A percentile compares a stretch with the other conserved stretches of the same genome.
phyloP scores from a whole-genome alignment of 176 grass and related monocot genomes.

The Secale cereale region DNA sequence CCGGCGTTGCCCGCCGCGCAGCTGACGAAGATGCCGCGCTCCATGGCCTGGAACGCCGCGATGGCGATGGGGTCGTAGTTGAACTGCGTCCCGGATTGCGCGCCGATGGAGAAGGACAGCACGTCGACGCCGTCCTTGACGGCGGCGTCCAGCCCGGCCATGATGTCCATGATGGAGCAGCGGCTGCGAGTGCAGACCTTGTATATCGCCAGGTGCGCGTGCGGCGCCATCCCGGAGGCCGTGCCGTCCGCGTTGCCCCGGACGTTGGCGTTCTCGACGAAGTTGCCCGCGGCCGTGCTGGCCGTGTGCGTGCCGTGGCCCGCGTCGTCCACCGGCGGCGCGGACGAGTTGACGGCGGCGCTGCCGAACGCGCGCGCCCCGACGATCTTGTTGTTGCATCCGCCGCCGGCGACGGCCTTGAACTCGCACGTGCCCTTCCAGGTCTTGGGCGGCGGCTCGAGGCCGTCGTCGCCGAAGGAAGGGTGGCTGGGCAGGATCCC shows the following conservation, averaged over 20 bases:
- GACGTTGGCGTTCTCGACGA: conserved; percentile 68
- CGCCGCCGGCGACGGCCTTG: conserved; percentile 34
- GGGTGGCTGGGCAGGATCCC: conserved; percentile 78
- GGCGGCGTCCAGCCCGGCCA: conserved; percentile 71
- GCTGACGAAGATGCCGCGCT: conserved; percentile 81
- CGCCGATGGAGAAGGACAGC: conserved; percentile 79
- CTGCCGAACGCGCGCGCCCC: conserved; percentile 72
- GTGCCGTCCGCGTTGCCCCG: conserved; percentile 79
- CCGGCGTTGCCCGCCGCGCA: conserved; percentile 69
- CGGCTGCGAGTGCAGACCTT: conserved; percentile 71
- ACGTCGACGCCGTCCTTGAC: conserved; percentile 72
- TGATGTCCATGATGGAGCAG: conserved; percentile 76
- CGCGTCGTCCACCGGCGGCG: conserved; percentile 59
- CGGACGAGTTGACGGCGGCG: conserved; percentile 39
- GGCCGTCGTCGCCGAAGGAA: conserved; percentile 65
- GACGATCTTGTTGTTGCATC: conserved; percentile 86
- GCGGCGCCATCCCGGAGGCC: conserved; percentile 80
- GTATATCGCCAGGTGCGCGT: conserved; percentile 74
- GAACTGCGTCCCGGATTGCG: conserved; percentile 54
- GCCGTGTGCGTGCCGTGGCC: conserved; percentile 88
- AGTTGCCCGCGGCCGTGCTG: conserved; percentile 76
- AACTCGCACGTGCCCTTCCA: conserved; percentile 76
- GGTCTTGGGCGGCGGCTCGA: conserved; percentile 46
- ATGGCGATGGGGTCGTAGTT: conserved; percentile 78
- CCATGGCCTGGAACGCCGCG: conserved; percentile 58